A percentile compares a stretch with the other conserved stretches of the same genome.
These are phyloP conservation scores for Penicillium fuscoglaucum DNA, from an alignment of 2,329 filamentous ascomycete species.

Conservation along the genomic window DNA sequence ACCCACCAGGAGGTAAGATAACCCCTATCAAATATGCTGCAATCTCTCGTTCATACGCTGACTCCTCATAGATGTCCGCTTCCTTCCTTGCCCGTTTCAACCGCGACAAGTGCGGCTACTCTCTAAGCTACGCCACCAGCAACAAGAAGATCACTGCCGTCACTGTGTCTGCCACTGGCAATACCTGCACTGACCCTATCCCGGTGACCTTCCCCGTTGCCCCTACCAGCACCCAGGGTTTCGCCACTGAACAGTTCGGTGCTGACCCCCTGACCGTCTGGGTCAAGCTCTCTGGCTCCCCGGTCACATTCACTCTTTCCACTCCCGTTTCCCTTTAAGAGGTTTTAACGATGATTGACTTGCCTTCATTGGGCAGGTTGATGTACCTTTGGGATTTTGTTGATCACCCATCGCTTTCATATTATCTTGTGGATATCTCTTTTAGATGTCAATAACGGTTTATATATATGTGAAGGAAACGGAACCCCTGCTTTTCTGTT, in stretches of 20 bases:
- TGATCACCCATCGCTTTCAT: neutral
- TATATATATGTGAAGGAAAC: slow-evolving; percentile 4
- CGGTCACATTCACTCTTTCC: slow-evolving; percentile 49
- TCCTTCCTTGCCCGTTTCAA: slow-evolving; percentile 55
- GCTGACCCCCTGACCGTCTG: slow-evolving; percentile 55
- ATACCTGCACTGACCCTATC: slow-evolving; percentile 54
- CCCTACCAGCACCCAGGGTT: slow-evolving; percentile 47
- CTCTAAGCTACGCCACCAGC: slow-evolving; percentile 49
- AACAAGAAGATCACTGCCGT: slow-evolving; percentile 52
- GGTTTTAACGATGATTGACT: neutral
- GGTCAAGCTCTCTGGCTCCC: slow-evolving; percentile 48
- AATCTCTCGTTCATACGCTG: neutral
- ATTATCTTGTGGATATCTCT: slow-evolving; percentile 8
- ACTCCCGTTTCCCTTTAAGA: slow-evolving; percentile 37
- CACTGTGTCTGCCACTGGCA: slow-evolving; percentile 51
- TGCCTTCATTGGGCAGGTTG: neutral
- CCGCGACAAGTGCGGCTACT: slow-evolving; percentile 55
- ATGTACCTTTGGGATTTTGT: neutral
- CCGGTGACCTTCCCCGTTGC: slow-evolving; percentile 56
- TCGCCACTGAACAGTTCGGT: slow-evolving; percentile 56
- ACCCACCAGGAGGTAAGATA: slow-evolving; percentile 56
- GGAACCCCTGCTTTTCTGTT: neutral
- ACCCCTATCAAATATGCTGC: neutral
- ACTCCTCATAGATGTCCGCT: slow-evolving; percentile 41
- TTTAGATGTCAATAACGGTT: slow-evolving; percentile 7